Percentiles rank a stretch among this genome's conserved stretches.
Evolutionary conservation across 192 early-diverging fungal genomes (phyloP).

Genomic region (Mortierella antarctica): DNA sequence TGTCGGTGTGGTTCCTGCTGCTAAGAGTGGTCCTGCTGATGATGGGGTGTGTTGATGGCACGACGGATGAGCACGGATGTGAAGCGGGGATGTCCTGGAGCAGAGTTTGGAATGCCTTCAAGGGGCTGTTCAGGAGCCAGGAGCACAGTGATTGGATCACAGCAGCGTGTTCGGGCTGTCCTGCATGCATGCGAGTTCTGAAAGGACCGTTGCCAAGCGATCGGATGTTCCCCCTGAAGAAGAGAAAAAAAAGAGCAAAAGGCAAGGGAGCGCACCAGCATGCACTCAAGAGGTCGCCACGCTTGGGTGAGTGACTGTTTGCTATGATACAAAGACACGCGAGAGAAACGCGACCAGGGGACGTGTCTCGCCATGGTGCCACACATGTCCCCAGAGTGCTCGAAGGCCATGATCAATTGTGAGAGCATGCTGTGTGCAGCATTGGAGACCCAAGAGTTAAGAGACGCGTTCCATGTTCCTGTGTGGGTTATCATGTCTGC

Average conservation of each 20-base stretch:
- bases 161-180: conserved; percentile 20
- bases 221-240: not conserved
- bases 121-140: conserved; percentile 13
- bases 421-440: too few relatives aligned
- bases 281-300: too few relatives aligned
- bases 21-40: not conserved
- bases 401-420: too few relatives aligned
- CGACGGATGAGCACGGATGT: not conserved
- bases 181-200: conserved; percentile 18
- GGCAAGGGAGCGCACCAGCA: too few relatives aligned
- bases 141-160: conserved; percentile 22
- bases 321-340: too few relatives aligned
- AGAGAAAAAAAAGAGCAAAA: not conserved
- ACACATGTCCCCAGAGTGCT: too few relatives aligned
- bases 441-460: too few relatives aligned
- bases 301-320: too few relatives aligned
- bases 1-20: not conserved
- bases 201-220: not conserved
- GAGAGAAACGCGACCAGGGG: too few relatives aligned
- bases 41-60: not conserved
- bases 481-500: too few relatives aligned
- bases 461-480: too few relatives aligned
- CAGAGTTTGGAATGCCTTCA: not conserved
- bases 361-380: too few relatives aligned
- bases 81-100: not conserved